Evolutionary conservation across 2,329 filamentous ascomycete species (phyloP).

Genomic region (Aspergillus floridensis): DNA sequence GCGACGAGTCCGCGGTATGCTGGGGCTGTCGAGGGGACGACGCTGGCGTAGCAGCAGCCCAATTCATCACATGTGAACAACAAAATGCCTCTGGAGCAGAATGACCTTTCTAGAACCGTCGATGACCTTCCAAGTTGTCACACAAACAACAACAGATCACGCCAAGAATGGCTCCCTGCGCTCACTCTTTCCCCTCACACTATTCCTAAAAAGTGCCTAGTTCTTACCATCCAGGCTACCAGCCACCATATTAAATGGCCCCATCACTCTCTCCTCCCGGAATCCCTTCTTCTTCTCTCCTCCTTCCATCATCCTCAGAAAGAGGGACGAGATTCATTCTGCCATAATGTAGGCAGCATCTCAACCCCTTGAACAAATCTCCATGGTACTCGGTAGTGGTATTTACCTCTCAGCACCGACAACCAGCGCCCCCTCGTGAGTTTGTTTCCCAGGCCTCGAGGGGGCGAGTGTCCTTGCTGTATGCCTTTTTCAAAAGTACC

Average conservation of each 20-base stretch:
- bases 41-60: not conserved
- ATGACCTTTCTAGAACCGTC: not conserved
- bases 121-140: not conserved
- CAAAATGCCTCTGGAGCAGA: too few relatives aligned
- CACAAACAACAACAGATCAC: not conserved
- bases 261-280: too few relatives aligned
- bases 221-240: not conserved
- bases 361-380: not conserved
- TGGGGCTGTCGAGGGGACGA: constrained; percentile 9
- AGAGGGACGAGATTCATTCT: not conserved
- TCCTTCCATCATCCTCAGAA: not conserved
- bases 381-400: constrained; percentile 6
- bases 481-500: constrained; percentile 21
- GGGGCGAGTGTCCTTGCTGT: constrained; percentile 18
- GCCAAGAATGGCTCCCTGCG: not conserved
- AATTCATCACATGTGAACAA: too few relatives aligned
- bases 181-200: not conserved
- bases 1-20: constrained; percentile 15
- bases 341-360: constrained; percentile 5
- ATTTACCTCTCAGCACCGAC: constrained; percentile 17
- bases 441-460: not conserved
- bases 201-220: not conserved
- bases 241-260: not conserved
- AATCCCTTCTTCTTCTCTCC: not conserved
- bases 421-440: not conserved